phyloP scores from a whole-genome alignment of 169 alveolate genomes.

The Plasmodium relictum region DNA sequence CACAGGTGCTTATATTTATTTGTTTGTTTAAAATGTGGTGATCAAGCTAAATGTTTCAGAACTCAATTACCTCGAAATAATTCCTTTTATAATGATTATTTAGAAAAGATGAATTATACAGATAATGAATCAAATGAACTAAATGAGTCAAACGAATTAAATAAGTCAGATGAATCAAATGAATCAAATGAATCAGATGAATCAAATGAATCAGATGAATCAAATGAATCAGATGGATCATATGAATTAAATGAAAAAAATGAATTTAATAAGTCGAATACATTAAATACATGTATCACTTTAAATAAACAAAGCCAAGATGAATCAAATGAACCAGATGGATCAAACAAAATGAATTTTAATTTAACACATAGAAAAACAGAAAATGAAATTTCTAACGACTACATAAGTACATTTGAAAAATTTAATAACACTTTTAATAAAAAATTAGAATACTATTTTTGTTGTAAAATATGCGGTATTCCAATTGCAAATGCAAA shows the following conservation, averaged over 20 bases:
- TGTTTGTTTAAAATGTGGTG: slow-evolving; percentile 85
- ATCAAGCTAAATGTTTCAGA: slow-evolving; percentile 81
- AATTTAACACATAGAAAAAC: neutral
- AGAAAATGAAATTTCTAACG: neutral
- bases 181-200: neutral
- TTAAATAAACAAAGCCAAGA: neutral
- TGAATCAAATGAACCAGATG: neutral
- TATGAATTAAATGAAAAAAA: neutral
- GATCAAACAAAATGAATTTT: neutral
- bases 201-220: neutral
- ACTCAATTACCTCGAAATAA: slow-evolving; percentile 85
- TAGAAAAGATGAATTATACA: neutral
- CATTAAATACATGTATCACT: too few species aligned
- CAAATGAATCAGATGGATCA: neutral
- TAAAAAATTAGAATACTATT: slow-evolving; percentile 16
- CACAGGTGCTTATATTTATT: slow-evolving; percentile 84
- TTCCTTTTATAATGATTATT: slow-evolving; percentile 78
- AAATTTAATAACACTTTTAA: slow-evolving; percentile 25
- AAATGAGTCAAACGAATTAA: neutral
- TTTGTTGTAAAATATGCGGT: slow-evolving; percentile 45
- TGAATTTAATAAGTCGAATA: too few species aligned
- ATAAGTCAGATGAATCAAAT: neutral
- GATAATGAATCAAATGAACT: neutral
- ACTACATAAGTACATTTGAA: slow-evolving; percentile 18
- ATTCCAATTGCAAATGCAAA: slow-evolving; percentile 34